Base-by-base conservation (phyloP, 2,329 filamentous ascomycete species). In the Calonectria pauciramosa region DNA sequence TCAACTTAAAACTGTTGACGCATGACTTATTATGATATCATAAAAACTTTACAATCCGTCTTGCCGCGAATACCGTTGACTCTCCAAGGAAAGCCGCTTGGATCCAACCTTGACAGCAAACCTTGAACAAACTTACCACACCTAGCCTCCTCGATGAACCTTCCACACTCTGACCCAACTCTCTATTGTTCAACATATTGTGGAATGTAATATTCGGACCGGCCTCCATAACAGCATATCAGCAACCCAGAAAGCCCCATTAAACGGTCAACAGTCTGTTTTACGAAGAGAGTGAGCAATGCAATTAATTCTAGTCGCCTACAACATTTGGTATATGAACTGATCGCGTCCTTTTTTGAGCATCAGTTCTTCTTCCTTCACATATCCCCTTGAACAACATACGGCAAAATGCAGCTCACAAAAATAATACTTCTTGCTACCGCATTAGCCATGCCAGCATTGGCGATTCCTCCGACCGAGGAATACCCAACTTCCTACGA, bases 191-290 rank as follows among this genome's bases (percentile, higher is more conserved):
- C 18, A 44, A n/a, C 13, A n/a, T 23, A 14, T 1, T 41, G 64
- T 38, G 64, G 64, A 67, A 67, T 67, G 64, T 14, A 3, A 36
- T 28, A 52, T 36, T 54, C 64, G 64, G 64, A 26, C 64, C 64
- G 64, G 47, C 32, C 6, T 10, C 30, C 13, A 5, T 28, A 36
- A 26, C n/a, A 3, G 11, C 30, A 52, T 67, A 28, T 36, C 30
- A 67, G 30, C 26, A 44, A 4, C 6, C 13, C 5, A 23, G 11
- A 41, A 63, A 63, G 32, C 32, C 32, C 14, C 47, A 38, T 49
- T 16, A 6, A n/a, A 52, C 30, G 16, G 30, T 18, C 5, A 14
- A 23, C 32, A 18, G 13, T 13, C 20, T 54, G 23, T 41, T 30
- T 26, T 36, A 14, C n/a, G 26, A 38, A 49, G 11, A 28, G 13